Base-by-base conservation (phyloP, 345 rosid genomes). In the Noccaea bulbosa region DNA sequence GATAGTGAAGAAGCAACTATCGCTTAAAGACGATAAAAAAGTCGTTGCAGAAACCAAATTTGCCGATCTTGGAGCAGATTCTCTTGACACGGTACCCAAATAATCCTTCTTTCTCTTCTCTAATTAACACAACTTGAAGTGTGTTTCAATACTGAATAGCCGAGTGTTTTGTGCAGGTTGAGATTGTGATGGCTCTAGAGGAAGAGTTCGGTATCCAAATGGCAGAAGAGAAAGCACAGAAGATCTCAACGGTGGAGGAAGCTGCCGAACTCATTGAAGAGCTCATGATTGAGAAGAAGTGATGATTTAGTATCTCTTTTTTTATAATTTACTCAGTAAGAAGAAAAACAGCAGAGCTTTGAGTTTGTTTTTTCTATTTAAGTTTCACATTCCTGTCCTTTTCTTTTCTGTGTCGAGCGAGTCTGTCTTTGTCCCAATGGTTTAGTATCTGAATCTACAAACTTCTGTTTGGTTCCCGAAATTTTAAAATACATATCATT, bases 111-210 rank as follows among this genome's bases (percentile, higher is more conserved):
- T 40, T 34, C 3, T 27, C 30, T 40, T 34, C n/a, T 54, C 30
- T 39, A 57, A 15, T 11, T 2, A 40, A 17, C 30, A 27, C 17
- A 43, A 2, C 8, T 39, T 17, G n/a, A 7, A 4, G 4, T 15
- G 4, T 15, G 30, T 27, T 27, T 27, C 4, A 27, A 27, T 39
- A 49, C n/a, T 71, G 32, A 53, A 20, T n/a, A 6, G 24, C 1
- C 0, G 20, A 12, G 11, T 27, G 48, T 33, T 35, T 58, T 80
- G 30, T 80, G 56, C 59, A 88, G 93, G 93, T 88, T 69, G 93
- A 88, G 83, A 88, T 86, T 45, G 93, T 88, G 72, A 88, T 88
- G 88, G 88, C 85, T 58, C 82, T 88, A 5, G 91, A 86, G 63
- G 90, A 84, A 81, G 92, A 80, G 76, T 88, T 85, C 50, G 82